Base-by-base conservation (phyloP, 306 rosid species). In the Cucurbita maxima region DNA sequence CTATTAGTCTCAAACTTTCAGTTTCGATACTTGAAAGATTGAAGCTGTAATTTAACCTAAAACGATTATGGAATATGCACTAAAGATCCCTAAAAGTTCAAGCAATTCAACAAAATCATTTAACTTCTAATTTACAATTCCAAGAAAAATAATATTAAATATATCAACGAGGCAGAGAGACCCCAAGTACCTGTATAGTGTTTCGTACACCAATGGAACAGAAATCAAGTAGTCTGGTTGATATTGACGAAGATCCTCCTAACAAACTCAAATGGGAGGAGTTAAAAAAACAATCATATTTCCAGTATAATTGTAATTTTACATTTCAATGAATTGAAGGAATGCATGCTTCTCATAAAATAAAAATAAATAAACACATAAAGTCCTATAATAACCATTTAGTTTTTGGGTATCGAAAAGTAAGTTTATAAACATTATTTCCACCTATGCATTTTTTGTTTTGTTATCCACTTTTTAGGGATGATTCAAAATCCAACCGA, bases 141-240 rank as follows among this genome's bases (percentile, higher is more conserved):
- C 68, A 68, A 7, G 4, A 47, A 47, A 47, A 30, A 30, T 30
- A 30, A 30, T 30, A 30, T 30, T 30, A 30, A 25, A 13, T 68
- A 50, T 10, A 53, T 34, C 72, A 68, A 72, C 54, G 71, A 64
- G 22, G 58, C 11, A 69, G 16, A 67, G 51, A 59, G 58, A 52
- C 61, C 38, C 62, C 51, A n/a, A 9, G 51, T 86, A 94, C 98
- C 94, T 90, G 86, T 90, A 94, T 61, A 94, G 87, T 58, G 95
- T 90, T 82, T 94, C 97, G 75, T 86, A 94, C 54, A 94, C 95
- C 79, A 94, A 79, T 72, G 98, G 98, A 79, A 90, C 98, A 55
- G 98, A 86, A 79, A 94, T 82, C 79, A 90, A 4, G 77, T 81
- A 87, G 25, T 87, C 85, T 18, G 98, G 98, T 79, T 86, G 92